Conservation (phyloP, 83 land plant genomes). For the Picea engelmannii region DNA sequence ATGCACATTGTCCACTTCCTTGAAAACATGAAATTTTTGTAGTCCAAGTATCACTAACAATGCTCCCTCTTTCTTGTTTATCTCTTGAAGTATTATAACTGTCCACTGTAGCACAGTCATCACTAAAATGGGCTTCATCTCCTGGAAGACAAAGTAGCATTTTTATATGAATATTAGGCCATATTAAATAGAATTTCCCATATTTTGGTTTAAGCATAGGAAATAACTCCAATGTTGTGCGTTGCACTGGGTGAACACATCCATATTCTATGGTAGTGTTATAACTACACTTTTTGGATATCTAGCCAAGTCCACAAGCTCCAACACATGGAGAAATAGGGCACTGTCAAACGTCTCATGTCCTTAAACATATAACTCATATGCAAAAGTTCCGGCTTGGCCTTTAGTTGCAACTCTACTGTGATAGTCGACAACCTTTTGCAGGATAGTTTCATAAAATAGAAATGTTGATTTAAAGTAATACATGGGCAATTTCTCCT, state of each 20-base stretch:
- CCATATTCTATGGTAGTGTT: conserved; percentile 49
- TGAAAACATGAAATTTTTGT: background rate
- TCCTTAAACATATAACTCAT: conserved; percentile 85
- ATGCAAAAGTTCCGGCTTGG: conserved; percentile 80
- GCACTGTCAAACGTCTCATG: conserved; percentile 62
- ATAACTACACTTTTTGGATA: conserved; percentile 38
- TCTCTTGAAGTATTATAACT: background rate
- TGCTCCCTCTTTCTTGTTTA: background rate
- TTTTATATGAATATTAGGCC: conserved; percentile 58
- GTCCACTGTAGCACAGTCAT: background rate
- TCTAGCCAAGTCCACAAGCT: conserved; percentile 44
- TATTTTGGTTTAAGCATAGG: conserved; percentile 74
- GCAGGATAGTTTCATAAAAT: conserved; percentile 60
- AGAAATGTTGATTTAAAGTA: conserved; percentile 72
- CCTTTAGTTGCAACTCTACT: conserved; percentile 60
- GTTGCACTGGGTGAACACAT: conserved; percentile 64
- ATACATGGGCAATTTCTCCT: conserved; percentile 71
- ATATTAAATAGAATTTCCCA: conserved; percentile 52
- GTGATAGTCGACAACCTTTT: conserved; percentile 35
- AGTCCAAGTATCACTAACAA: background rate
- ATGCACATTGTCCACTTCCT: conserved; percentile 1
- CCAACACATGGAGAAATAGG: conserved; percentile 62
- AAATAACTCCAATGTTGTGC: conserved; percentile 68
- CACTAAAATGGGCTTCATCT: conserved; percentile 2
- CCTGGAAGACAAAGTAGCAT: conserved; percentile 69